Conservation (phyloP, 805 yeast species). For the Saccharomyces kudriavzevii region DNA sequence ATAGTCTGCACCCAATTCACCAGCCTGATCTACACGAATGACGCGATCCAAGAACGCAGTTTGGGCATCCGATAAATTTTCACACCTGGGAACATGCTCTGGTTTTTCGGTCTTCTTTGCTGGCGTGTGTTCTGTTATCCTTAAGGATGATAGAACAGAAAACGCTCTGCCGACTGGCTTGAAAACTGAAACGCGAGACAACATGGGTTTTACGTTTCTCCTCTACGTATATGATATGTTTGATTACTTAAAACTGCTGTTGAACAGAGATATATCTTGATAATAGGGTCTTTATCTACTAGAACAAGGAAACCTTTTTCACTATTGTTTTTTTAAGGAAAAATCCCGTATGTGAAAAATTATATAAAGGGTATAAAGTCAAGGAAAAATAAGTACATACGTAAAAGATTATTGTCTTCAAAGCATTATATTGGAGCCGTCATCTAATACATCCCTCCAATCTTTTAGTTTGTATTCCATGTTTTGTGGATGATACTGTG, state of each 20-base stretch:
- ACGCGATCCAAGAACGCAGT: slow-evolving; percentile 63
- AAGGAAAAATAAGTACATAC: background rate
- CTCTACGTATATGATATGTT: background rate
- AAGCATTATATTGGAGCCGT: slow-evolving; percentile 15
- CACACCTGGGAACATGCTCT: slow-evolving; percentile 11
- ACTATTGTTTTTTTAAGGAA: background rate
- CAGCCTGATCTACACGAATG: slow-evolving; percentile 94
- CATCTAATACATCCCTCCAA: slow-evolving; percentile 33
- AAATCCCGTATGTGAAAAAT: background rate
- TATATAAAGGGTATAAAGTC: background rate
- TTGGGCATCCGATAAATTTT: slow-evolving; percentile 42
- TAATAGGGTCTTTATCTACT: background rate
- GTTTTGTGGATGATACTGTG: slow-evolving; percentile 40
- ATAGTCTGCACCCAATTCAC: slow-evolving; percentile 91
- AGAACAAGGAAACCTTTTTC: background rate
- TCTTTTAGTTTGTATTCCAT: slow-evolving; percentile 32
- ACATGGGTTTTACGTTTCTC: background rate
- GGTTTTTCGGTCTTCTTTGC: background rate
- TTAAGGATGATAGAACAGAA: background rate
- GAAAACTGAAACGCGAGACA: background rate
- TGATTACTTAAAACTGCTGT: background rate
- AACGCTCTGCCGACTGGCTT: background rate
- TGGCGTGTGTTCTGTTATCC: background rate
- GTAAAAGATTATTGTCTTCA: background rate
- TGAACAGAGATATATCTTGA: background rate